Percentiles rank a stretch among this genome's conserved stretches.
phyloP scores from a whole-genome alignment of 306 rosid genomes.

The Acmispon strigosus region DNA sequence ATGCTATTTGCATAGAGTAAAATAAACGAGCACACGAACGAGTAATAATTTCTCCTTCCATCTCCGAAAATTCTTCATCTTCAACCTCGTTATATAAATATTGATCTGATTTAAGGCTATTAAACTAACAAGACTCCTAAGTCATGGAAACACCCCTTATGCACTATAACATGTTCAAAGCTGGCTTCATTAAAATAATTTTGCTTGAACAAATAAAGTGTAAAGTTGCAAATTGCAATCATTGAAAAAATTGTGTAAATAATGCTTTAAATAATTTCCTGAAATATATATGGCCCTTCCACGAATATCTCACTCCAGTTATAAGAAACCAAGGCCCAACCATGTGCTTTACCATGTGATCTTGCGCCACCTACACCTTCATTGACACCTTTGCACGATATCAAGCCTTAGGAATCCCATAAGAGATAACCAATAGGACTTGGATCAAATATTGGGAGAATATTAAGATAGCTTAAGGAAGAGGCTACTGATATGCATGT shows the following conservation, averaged over 20 bases:
- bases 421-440: constrained; percentile 5
- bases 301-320: background rate
- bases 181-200: background rate
- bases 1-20: too few species aligned
- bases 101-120: too few species aligned
- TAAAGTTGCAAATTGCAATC: background rate
- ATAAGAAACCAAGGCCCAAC: background rate
- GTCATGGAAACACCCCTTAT: background rate
- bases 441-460: constrained; percentile 1
- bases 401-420: constrained; percentile 1
- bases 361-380: background rate
- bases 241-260: background rate
- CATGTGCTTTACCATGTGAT: constrained; percentile 14
- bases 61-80: too few species aligned
- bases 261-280: background rate
- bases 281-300: background rate
- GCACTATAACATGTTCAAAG: background rate
- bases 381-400: background rate
- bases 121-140: too few species aligned
- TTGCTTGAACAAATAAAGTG: background rate
- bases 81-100: too few species aligned
- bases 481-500: background rate
- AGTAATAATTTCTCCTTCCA: background rate
- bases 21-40: background rate
- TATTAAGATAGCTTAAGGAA: background rate